Percentiles rank a stretch among this genome's conserved stretches.
phyloP scores from a whole-genome alignment of 2,329 filamentous ascomycete species.

The Pseudocercospora vitis region DNA sequence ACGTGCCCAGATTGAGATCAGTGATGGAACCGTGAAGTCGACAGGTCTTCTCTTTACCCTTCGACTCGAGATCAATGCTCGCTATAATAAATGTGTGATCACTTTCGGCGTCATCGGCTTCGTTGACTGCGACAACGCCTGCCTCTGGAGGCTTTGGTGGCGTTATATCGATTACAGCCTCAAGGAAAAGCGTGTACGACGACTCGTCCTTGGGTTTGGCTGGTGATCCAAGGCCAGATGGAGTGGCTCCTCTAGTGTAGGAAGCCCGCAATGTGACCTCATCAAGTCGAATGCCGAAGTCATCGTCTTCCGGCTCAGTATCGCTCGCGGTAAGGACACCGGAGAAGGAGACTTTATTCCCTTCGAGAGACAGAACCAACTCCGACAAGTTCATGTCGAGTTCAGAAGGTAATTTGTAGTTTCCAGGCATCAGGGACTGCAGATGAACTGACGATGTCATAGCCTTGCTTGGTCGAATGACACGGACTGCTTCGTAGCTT shows the following conservation, averaged over 20 bases:
- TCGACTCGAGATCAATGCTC: background rate
- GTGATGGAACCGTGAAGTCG: background rate
- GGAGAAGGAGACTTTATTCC: background rate
- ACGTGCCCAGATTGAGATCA: conserved; percentile 1
- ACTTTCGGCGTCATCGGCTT: background rate
- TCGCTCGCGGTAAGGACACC: background rate
- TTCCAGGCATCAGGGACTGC: background rate
- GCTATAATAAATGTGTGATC: background rate
- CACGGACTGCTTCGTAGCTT: background rate
- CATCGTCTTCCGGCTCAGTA: background rate
- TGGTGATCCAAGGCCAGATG: too few relatives aligned
- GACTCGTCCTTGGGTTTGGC: background rate
- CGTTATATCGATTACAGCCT: conserved; percentile 9
- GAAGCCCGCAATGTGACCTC: background rate
- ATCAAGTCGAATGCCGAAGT: conserved; percentile 4
- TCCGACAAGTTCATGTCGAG: background rate
- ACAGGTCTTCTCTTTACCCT: background rate
- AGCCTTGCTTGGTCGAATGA: background rate
- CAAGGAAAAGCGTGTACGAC: conserved; percentile 1
- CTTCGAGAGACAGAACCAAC: background rate
- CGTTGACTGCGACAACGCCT: background rate
- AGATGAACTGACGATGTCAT: background rate
- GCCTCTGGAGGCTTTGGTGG: too few relatives aligned
- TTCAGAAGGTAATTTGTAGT: background rate
- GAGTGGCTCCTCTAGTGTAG: background rate